phyloP scores from a whole-genome alignment of 495 filamentous ascomycete species.

The Extremus antarcticus region DNA sequence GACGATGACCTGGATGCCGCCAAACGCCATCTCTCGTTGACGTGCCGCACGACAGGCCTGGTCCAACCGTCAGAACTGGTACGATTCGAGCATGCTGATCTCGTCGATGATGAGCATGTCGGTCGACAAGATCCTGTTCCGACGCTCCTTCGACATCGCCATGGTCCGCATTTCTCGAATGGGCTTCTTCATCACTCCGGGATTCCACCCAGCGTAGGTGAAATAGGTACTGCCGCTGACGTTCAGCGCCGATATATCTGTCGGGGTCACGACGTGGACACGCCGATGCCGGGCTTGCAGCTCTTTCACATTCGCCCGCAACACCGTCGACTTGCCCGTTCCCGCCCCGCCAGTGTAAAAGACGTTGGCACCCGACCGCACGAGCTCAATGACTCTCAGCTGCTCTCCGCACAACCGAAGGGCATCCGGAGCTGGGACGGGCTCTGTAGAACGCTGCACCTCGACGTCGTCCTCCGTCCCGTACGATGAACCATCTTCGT shows the following conservation, averaged over 20 bases:
- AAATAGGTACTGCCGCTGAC: constrained; percentile 44
- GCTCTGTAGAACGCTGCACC: background rate
- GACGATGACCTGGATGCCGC: constrained; percentile 36
- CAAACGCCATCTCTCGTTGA: constrained; percentile 25
- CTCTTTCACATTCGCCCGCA: constrained; percentile 37
- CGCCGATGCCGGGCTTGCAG: constrained; percentile 26
- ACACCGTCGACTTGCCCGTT: constrained; percentile 47
- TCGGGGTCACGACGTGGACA: constrained; percentile 46
- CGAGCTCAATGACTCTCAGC: constrained; percentile 36
- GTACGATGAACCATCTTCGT: background rate
- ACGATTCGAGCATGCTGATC: constrained; percentile 46
- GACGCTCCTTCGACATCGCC: constrained; percentile 44
- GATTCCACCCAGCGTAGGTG: constrained; percentile 45
- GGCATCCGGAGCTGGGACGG: background rate
- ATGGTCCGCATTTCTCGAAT: constrained; percentile 31
- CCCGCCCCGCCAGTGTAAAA: constrained; percentile 56
- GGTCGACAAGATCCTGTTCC: constrained; percentile 41
- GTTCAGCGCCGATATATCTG: constrained; percentile 43
- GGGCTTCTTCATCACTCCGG: constrained; percentile 24
- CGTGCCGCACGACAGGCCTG: constrained; percentile 38
- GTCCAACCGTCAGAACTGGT: constrained; percentile 45
- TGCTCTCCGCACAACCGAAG: constrained; percentile 37
- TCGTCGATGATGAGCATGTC: constrained; percentile 36
- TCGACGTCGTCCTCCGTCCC: background rate
- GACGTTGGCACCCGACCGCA: constrained; percentile 40